These are phyloP conservation scores for Cyclotella kingstonii DNA, from an alignment of 108 stramenopile genomes.

Conservation along the genomic window DNA sequence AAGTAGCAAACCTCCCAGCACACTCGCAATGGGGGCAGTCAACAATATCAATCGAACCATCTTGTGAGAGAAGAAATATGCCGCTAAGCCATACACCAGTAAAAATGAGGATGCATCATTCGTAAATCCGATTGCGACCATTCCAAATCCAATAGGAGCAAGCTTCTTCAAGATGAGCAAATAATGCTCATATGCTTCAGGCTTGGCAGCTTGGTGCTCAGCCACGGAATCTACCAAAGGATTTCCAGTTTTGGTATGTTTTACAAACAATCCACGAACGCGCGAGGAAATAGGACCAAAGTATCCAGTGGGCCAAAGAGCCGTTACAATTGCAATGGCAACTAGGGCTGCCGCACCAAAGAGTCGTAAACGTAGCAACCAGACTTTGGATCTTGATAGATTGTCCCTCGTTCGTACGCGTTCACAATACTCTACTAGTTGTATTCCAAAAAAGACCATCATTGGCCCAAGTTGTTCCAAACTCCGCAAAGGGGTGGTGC, in stretches of 20 bases:
- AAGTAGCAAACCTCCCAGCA: conserved; percentile 85
- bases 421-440: conserved; percentile 63
- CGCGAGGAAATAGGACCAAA: conserved; percentile 90
- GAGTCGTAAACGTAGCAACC: conserved; percentile 62
- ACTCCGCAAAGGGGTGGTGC: conserved; percentile 76
- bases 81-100: conserved; percentile 85
- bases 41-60: conserved; percentile 98
- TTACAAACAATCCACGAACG: conserved; percentile 89
- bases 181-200: conserved; percentile 92
- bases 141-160: conserved; percentile 91
- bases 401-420: conserved; percentile 50
- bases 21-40: conserved; percentile 92
- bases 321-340: conserved; percentile 32
- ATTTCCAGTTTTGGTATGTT: conserved; percentile 92
- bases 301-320: conserved; percentile 80
- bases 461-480: conserved; percentile 87
- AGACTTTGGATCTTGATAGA: conserved; percentile 28
- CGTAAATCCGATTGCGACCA: conserved; percentile 58
- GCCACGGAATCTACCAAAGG: conserved; percentile 92
- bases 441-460: conserved; percentile 74
- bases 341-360: conserved; percentile 36
- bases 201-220: conserved; percentile 97
- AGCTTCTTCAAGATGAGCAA: conserved; percentile 66
- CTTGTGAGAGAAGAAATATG: conserved; percentile 95
- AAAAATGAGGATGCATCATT: conserved; percentile 89